Base-by-base conservation (phyloP, 1,284 basidiomycete genomes). In the Microbotryum silenes-acaulis region DNA sequence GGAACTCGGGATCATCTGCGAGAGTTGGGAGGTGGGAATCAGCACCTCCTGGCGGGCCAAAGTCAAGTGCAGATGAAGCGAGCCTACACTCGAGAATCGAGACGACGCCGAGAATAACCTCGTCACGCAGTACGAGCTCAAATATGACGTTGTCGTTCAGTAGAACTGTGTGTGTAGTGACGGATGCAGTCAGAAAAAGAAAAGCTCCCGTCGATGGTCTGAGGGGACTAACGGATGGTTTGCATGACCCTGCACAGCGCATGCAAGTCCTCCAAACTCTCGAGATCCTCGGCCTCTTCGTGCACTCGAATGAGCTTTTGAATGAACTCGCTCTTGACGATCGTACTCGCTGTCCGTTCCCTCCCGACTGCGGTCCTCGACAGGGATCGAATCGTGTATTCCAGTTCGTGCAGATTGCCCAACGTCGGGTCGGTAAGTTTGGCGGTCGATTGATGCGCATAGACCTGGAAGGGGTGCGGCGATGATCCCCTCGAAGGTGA, bases 1-100 rank as follows among this genome's bases (percentile, higher is more conserved):
- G 94, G 74, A 94, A 97, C 71, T 97, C 94, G 63, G 94, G 93
- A 73, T 97, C 94, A 75, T 98, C 91, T 94, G 74, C 48, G 48
- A 31, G 63, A 66, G 23, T 57, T 58, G 14, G 29, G 9, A 42
- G n/a, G 23, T 52, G 56, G 58, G 48, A 67, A 37, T 52, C 33
- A 47, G 12, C 9, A 8, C 47, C 16, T 51, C 48, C 8, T 10
- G n/a, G 12, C 31, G 27, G 18, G 1, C 14, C 56, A 56, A 6
- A 52, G 23, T 42, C 25, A 48, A 45, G 62, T 31, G 9, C 31
- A 31, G 8, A 31, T 7, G 31, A 31, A 61, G 54, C 60, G 49
- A 25, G 55, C 89, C 65, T 72, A 93, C 91, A 98, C 81, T 99
- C 94, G 66, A 99, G 84, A 81, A 98, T 96, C 59, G 93, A 92